Evolutionary conservation across 768 basidiomycete genomes (phyloP).

Genomic region (Kwoniella bestiolae): DNA sequence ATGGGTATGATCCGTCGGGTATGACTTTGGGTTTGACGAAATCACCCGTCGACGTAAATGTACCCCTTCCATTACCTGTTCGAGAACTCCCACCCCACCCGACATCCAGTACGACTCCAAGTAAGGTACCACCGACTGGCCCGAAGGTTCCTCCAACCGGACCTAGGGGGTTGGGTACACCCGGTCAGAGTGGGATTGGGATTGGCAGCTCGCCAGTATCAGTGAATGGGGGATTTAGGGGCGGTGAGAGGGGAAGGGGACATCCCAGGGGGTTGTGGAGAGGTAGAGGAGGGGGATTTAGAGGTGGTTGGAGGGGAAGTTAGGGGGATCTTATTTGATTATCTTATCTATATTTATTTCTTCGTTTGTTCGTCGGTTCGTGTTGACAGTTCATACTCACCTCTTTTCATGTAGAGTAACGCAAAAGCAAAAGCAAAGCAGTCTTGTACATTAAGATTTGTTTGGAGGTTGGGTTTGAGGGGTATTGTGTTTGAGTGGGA

Average conservation of each 20-base stretch:
- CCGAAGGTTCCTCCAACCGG: slow-evolving; percentile 41
- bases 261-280: slow-evolving; percentile 17
- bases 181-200: not conserved
- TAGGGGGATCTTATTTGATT: slow-evolving; percentile 59
- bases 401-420: no score
- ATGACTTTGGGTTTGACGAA: not conserved
- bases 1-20: not conserved
- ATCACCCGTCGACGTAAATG: slow-evolving; percentile 3
- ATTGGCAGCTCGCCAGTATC: slow-evolving; percentile 8
- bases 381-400: not conserved
- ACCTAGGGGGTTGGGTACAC: slow-evolving; percentile 20
- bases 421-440: no score
- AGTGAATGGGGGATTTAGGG: slow-evolving; percentile 24
- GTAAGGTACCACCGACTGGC: slow-evolving; percentile 28
- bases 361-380: not conserved
- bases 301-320: slow-evolving; percentile 26
- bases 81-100: slow-evolving; percentile 21
- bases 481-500: no score
- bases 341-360: not conserved
- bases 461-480: no score
- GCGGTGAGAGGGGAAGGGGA: slow-evolving; percentile 20
- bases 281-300: slow-evolving; percentile 13
- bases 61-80: slow-evolving; percentile 17
- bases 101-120: not conserved
- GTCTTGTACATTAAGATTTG: not conserved